phyloP scores from a whole-genome alignment of 1,139 yeast species.

The Debaryomyces subglobosus region DNA sequence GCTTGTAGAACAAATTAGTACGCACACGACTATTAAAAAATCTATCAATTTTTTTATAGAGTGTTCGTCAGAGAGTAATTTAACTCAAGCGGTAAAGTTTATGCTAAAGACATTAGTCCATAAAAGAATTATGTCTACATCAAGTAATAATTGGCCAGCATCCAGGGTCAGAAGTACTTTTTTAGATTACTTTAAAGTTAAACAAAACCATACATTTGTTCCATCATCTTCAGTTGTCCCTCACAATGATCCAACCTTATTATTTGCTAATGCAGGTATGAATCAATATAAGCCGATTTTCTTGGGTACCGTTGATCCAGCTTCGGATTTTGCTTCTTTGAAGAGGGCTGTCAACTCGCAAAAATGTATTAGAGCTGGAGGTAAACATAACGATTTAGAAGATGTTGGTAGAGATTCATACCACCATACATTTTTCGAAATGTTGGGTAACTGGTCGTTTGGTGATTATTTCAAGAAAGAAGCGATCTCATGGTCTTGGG shows the following conservation, averaged over 20 bases:
- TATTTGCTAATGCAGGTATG: slow-evolving; percentile 98
- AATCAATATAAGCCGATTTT: slow-evolving; percentile 97
- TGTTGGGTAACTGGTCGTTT: slow-evolving; percentile 99
- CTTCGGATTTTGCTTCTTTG: slow-evolving; percentile 79
- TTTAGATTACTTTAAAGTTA: slow-evolving; percentile 71
- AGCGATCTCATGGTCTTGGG: slow-evolving; percentile 90
- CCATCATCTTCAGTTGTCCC: slow-evolving; percentile 96
- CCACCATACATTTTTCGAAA: slow-evolving; percentile 97
- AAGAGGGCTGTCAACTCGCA: slow-evolving; percentile 94
- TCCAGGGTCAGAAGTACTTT: slow-evolving; percentile 83
- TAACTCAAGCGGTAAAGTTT: slow-evolving; percentile 7
- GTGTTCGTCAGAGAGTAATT: background rate
- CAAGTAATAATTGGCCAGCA: slow-evolving; percentile 59
- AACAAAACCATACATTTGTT: slow-evolving; percentile 72
- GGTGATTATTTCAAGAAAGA: slow-evolving; percentile 98
- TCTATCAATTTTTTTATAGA: background rate
- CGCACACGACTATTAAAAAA: slow-evolving; percentile 1
- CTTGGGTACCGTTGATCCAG: slow-evolving; percentile 94
- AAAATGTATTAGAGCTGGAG: slow-evolving; percentile 99
- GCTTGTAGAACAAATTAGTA: background rate
- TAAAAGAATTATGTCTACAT: slow-evolving; percentile 20
- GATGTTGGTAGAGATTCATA: slow-evolving; percentile 98
- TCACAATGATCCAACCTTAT: slow-evolving; percentile 93
- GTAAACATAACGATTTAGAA: slow-evolving; percentile 97
- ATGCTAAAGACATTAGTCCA: slow-evolving; percentile 20